Base-by-base conservation (phyloP, 2,329 filamentous ascomycete genomes). In the Xylariales sp. region DNA sequence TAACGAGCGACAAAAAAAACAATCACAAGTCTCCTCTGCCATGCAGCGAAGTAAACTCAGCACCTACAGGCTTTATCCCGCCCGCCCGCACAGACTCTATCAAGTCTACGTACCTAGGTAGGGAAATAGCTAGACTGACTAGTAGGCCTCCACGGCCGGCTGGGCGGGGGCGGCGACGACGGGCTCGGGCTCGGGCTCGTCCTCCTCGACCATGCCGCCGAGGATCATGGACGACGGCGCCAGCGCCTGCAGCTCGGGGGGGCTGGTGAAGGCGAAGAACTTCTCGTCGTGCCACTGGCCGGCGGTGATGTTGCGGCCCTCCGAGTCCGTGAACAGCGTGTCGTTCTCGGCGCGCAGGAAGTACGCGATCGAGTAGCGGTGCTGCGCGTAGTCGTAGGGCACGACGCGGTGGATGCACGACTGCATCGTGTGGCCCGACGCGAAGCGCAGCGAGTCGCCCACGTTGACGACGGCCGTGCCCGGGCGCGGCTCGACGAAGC, bases 351-450 rank as follows among this genome's bases (percentile, higher is more conserved):
- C 83, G 43, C 86, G 81, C 59, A 88, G 80, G 80, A 88, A 88
- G 77, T 88, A 88, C 14, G 86, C 86, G 69, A 88, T 85, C 9
- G 83, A 86, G 81, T 87, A 88, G 64, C 86, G 83, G 78, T 87
- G 83, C 83, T 87, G 83, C 48, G 75, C 72, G 28, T 81, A 80
- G 77, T 86, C 76, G 68, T 83, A 83, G 0, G 86, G 86, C 23
- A 88, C 84, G 34, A 88, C 86, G 65, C 85, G 81, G 80, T 88
- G 86, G 75, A 88, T 85, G 80, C 85, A 86, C 45, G 83, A 85
- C 77, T 85, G 82, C 78, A 88, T 82, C 65, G 81, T 84, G 77
- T 84, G 82, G 50, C 82, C 84, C 65, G 81, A 83, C 2, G 84
- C 83, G 72, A 88, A 88, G 50, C 86, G 83, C 69, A 89, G 81